A percentile compares a stretch with the other conserved stretches of the same genome.
Conservation (phyloP, 331 rosid genomes). For the Cydonia oblonga region DNA sequence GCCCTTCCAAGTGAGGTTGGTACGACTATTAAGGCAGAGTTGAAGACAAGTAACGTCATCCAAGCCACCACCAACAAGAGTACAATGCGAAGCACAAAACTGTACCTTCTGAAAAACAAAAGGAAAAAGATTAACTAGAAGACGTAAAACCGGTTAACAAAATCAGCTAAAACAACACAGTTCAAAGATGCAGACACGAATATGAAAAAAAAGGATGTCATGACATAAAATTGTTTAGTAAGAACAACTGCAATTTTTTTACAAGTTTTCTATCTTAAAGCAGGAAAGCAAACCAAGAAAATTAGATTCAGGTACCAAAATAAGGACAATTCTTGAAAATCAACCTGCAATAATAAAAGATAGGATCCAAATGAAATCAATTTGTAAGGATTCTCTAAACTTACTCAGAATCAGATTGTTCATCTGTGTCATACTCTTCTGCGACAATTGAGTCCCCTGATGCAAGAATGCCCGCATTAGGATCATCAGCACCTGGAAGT, state of each 20-base stretch:
- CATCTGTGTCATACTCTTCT: constrained; percentile 74
- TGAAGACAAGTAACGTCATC: constrained; percentile 93
- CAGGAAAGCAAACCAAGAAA: not conserved
- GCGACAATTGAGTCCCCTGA: constrained; percentile 34
- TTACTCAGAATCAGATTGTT: constrained; percentile 95
- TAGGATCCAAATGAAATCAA: not conserved
- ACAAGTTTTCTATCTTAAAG: not conserved
- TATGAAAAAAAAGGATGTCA: not conserved
- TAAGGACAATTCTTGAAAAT: not conserved
- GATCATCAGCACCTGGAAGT: constrained; percentile 48
- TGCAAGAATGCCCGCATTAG: constrained; percentile 32
- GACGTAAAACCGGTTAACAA: not conserved
- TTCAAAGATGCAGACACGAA: not conserved
- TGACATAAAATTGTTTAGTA: not conserved
- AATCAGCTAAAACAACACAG: not conserved
- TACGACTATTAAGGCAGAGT: constrained; percentile 85
- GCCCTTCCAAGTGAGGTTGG: constrained; percentile 85
- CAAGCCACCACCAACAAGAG: constrained; percentile 91
- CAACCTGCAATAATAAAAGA: not conserved
- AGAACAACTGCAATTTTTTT: not conserved
- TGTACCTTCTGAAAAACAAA: constrained; percentile 43
- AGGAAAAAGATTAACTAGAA: constrained; percentile 3
- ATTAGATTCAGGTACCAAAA: not conserved
- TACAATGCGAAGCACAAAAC: constrained; percentile 83
- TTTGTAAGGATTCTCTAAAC: constrained; percentile 17